A percentile compares a stretch with the other conserved stretches of the same genome.
Evolutionary conservation across 2,329 filamentous ascomycete species (phyloP).

Genomic region (Diaporthe eres): DNA sequence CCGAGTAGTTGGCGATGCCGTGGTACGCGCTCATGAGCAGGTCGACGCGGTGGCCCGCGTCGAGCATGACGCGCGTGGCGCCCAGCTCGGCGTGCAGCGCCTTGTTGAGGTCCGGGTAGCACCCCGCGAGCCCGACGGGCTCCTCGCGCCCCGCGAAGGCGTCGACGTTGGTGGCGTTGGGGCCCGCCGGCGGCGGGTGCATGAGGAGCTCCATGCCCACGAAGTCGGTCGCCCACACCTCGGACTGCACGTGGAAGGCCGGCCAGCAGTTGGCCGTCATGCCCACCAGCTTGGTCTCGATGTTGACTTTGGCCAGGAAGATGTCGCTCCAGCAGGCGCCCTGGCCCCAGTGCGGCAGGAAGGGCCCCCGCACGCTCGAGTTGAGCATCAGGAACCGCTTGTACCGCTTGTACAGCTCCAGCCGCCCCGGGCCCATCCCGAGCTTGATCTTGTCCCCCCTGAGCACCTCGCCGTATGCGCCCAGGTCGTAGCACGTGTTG

Average conservation of each 20-base stretch:
- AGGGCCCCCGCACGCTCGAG: slow-evolving; percentile 54
- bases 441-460: slow-evolving; percentile 35
- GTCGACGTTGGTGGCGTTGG: slow-evolving; percentile 42
- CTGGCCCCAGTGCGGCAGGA: slow-evolving; percentile 52
- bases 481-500: slow-evolving; percentile 55
- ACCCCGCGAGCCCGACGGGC: slow-evolving; percentile 49
- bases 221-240: slow-evolving; percentile 55
- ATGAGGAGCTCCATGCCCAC: slow-evolving; percentile 55
- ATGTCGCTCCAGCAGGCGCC: slow-evolving; percentile 54
- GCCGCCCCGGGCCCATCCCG: slow-evolving; percentile 41
- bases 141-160: slow-evolving; percentile 46
- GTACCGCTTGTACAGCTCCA: slow-evolving; percentile 52
- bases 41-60: slow-evolving; percentile 52
- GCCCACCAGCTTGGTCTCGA: slow-evolving; percentile 52
- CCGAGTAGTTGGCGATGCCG: slow-evolving; percentile 43
- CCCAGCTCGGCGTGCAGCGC: slow-evolving; percentile 52
- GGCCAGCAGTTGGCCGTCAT: slow-evolving; percentile 55
- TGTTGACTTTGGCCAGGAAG: slow-evolving; percentile 50
- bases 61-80: slow-evolving; percentile 48
- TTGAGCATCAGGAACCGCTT: slow-evolving; percentile 54
- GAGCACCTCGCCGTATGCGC: slow-evolving; percentile 53
- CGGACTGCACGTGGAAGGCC: slow-evolving; percentile 53
- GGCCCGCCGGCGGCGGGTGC: slow-evolving; percentile 46
- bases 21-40: slow-evolving; percentile 52
- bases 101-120: slow-evolving; percentile 47